Evolutionary conservation across 1,284 basidiomycete genomes (phyloP).

Genomic region (Rhodotorula sp.): DNA sequence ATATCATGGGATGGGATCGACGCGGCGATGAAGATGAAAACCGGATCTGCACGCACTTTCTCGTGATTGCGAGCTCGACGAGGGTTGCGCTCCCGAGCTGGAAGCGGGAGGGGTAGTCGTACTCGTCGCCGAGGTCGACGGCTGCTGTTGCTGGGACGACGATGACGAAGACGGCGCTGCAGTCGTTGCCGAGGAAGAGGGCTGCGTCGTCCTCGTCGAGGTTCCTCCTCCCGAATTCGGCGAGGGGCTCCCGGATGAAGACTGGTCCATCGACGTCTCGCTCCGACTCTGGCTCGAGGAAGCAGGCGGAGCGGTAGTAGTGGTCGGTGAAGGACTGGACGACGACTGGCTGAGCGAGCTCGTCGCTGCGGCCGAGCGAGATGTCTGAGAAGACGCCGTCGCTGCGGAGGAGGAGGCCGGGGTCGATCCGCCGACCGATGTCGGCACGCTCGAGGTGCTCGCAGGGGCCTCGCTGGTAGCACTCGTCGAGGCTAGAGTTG

Average conservation of each 20-base stretch:
- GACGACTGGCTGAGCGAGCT: constrained; percentile 2
- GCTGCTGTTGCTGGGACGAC: too few relatives aligned
- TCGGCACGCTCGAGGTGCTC: background rate
- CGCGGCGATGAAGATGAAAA: too few relatives aligned
- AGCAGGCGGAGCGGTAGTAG: background rate
- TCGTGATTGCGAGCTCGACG: too few relatives aligned
- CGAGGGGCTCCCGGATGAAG: constrained; percentile 6
- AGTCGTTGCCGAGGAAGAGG: constrained; percentile 14
- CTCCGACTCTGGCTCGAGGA: background rate
- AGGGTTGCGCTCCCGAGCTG: too few relatives aligned
- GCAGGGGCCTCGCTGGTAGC: background rate
- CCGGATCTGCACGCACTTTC: too few relatives aligned
- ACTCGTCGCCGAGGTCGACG: too few relatives aligned
- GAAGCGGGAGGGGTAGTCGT: too few relatives aligned
- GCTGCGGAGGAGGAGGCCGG: background rate
- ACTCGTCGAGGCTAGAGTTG: background rate
- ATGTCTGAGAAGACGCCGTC: background rate
- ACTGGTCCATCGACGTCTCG: background rate
- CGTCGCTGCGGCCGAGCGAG: constrained; percentile 1
- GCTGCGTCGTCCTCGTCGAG: constrained; percentile 10
- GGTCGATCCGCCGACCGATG: background rate
- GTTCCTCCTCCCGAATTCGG: constrained; percentile 4
- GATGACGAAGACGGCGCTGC: too few relatives aligned
- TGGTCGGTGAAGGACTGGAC: constrained; percentile 2
- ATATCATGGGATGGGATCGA: too few relatives aligned